Base-by-base conservation (phyloP, 1,139 yeast genomes). In the Suhomyces ambrosiae region DNA sequence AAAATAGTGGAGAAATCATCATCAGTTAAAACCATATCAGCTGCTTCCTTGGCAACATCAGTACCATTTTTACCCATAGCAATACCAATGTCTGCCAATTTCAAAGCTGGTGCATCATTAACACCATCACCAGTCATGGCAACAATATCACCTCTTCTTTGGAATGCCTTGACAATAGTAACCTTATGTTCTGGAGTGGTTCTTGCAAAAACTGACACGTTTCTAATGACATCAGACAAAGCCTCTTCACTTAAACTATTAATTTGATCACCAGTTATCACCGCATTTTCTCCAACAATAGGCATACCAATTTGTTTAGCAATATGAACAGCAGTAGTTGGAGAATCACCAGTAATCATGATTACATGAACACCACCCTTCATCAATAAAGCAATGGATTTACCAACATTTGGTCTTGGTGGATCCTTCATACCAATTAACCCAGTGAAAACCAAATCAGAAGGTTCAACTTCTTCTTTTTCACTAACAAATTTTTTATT, bases 61-160 rank as follows among this genome's bases (percentile, higher is more conserved):
- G 98, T 92, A 42, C 98, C 98, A 64, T 86, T 80, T 53, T 82
- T 80, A 45, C 98, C 98, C 98, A 92, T 92, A 22, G 96, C 85
- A 52, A 92, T 90, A 52, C 98, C 98, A 52, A 92, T 94, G 62
- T 92, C 96, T 2, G 98, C 98, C 55, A 90, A 74, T 61, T 92
- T 92, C 53, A 92, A 76, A 4, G 98, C 97, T n/a, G 98, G 98
- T 0, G 98, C 97, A 65, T 92, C 98, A 59, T 92, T 92, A 18
- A 92, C 98, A 64, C 98, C 98, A 63, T 92, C 98, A 49, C 98
- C 98, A 8, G 97, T 92, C 98, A 92, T 92, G 27, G 97, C 98
- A 33, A 92, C 98, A 46, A 90, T 83, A 61, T 92, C 96, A 32
- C 97, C 97, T 53, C 95, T 78, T 56, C 81, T 76, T 62, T 92